Conservation (phyloP, 108 stramenopile genomes). For the Cyclotella cryptica region DNA sequence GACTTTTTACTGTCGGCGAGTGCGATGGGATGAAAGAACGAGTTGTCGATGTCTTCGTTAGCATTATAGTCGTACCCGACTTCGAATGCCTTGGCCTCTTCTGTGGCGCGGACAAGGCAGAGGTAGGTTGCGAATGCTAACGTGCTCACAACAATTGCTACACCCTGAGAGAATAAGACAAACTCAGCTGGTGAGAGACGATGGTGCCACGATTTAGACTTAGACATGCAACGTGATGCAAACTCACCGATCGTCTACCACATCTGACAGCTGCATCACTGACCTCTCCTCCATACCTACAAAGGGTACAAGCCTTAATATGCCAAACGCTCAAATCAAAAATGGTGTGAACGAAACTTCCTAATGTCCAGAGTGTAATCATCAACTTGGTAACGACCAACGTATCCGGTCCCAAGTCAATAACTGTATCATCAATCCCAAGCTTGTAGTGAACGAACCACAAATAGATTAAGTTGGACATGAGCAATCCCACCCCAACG, state of each 20-base stretch:
- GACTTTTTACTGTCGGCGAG: constrained; percentile 40
- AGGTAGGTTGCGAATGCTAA: constrained; percentile 58
- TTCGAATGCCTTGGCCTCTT: constrained; percentile 5
- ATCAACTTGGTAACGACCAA: constrained; percentile 62
- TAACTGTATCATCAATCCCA: constrained; percentile 35
- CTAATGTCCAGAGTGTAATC: constrained; percentile 81
- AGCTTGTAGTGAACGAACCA: constrained; percentile 54
- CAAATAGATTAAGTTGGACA: constrained; percentile 77
- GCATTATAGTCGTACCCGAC: not conserved
- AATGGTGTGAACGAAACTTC: constrained; percentile 66
- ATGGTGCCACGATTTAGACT: not conserved
- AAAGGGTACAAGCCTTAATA: constrained; percentile 81
- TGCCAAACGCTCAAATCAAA: constrained; percentile 81
- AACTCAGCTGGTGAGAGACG: not conserved
- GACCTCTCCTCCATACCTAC: constrained; percentile 46
- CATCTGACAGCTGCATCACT: constrained; percentile 30
- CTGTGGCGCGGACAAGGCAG: constrained; percentile 59
- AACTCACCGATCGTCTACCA: constrained; percentile 35
- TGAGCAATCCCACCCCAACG: constrained; percentile 69
- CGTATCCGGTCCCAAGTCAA: constrained; percentile 24
- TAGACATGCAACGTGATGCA: not conserved
- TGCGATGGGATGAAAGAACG: constrained; percentile 38
- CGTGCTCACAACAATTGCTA: constrained; percentile 46
- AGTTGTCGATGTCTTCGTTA: constrained; percentile 20
- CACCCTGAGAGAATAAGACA: constrained; percentile 6